Evolutionary conservation across 495 filamentous ascomycete species (phyloP).

Genomic region (Xylaria curta): DNA sequence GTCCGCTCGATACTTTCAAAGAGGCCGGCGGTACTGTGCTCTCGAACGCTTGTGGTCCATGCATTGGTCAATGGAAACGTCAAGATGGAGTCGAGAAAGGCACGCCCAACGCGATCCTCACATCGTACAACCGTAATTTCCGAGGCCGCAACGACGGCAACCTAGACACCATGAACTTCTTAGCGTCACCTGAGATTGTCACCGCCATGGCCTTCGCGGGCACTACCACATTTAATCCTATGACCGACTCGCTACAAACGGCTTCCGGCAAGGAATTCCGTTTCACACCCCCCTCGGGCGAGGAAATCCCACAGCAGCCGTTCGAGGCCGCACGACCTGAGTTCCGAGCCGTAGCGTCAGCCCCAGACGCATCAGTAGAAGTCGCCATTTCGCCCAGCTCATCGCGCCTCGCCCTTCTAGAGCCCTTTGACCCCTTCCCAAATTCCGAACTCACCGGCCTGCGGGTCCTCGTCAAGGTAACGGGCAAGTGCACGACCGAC

Average conservation of each 20-base stretch:
- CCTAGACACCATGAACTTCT: conserved; percentile 95
- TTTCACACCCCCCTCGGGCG: conserved; percentile 81
- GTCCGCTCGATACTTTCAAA: conserved; percentile 84
- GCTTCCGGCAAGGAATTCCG: conserved; percentile 84
- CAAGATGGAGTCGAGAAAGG: conserved; percentile 83
- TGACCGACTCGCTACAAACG: conserved; percentile 83
- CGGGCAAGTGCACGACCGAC: conserved; percentile 97
- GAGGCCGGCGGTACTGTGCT: conserved; percentile 86
- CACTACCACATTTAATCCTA: conserved; percentile 92
- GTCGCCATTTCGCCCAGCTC: conserved; percentile 85
- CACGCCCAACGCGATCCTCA: conserved; percentile 91
- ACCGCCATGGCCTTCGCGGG: conserved; percentile 95
- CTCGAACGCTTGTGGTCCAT: conserved; percentile 95
- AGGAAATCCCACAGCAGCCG: conserved; percentile 74
- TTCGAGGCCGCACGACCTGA: conserved; percentile 80
- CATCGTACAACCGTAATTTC: conserved; percentile 99
- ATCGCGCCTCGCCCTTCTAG: conserved; percentile 85
- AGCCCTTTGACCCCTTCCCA: conserved; percentile 90
- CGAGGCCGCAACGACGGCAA: conserved; percentile 97
- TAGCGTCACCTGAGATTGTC: conserved; percentile 94
- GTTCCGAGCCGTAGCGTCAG: conserved; percentile 73
- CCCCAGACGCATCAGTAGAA: conserved; percentile 67
- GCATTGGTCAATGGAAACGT: conserved; percentile 96
- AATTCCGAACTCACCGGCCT: conserved; percentile 71
- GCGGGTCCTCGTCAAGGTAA: conserved; percentile 89